Evolutionary conservation across 1,139 yeast genomes (phyloP).

Genomic region (Yamadazyma atlantica): DNA sequence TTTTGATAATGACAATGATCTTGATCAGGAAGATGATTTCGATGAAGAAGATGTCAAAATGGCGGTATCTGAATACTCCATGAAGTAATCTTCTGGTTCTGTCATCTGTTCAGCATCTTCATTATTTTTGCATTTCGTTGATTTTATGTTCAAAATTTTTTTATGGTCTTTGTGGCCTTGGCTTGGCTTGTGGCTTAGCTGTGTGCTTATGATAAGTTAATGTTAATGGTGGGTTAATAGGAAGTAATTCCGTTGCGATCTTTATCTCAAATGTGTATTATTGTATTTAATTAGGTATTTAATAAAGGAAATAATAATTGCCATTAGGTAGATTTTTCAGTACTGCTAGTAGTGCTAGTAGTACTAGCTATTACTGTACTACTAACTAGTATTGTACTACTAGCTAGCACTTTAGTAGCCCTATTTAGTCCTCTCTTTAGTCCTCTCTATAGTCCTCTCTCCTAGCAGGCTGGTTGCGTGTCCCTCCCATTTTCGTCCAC

Average conservation of each 20-base stretch:
- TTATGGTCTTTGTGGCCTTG: background rate
- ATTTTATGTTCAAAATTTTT: background rate
- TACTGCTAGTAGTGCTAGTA: no score
- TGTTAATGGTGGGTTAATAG: no score
- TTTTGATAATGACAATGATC: background rate
- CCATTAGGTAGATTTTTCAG: no score
- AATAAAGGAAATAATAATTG: background rate
- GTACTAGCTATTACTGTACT: no score
- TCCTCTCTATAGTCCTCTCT: no score
- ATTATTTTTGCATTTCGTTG: background rate
- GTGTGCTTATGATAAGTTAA: background rate
- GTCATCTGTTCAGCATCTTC: no score
- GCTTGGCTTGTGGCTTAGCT: background rate
- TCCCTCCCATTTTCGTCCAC: background rate
- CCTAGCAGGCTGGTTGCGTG: no score
- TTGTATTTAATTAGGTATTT: background rate
- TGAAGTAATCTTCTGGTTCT: background rate
- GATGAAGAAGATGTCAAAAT: constrained; percentile 1
- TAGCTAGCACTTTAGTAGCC: no score
- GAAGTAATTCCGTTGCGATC: no score
- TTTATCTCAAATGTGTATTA: constrained; percentile 2
- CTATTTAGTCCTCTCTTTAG: no score
- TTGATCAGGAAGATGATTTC: background rate
- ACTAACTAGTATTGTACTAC: no score
- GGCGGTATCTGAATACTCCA: background rate